These are phyloP conservation scores for Populus nigra DNA, from an alignment of 345 rosid genomes.

Conservation along the genomic window DNA sequence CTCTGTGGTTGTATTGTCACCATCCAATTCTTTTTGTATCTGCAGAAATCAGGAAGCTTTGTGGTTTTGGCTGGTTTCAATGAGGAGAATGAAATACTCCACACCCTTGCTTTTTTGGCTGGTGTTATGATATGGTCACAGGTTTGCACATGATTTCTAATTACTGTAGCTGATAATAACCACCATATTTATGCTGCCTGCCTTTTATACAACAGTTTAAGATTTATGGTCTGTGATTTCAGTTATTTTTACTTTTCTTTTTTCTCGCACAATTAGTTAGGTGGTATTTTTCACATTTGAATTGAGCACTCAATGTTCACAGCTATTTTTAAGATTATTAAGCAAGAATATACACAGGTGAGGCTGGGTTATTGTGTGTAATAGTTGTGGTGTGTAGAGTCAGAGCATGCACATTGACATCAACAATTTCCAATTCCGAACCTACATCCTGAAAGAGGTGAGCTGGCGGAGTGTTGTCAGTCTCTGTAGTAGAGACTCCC, in stretches of 20 bases:
- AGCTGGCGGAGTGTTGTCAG: not conserved
- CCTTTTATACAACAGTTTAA: not conserved
- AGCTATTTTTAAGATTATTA: not conserved
- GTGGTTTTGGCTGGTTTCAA: slow-evolving; percentile 61
- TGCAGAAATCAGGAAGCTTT: slow-evolving; percentile 74
- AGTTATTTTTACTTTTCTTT: not conserved
- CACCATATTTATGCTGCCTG: not conserved
- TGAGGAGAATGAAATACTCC: slow-evolving; percentile 80
- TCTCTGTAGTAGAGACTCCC: not conserved
- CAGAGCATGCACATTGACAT: not conserved
- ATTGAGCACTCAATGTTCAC: not conserved
- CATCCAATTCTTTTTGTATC: slow-evolving; percentile 12
- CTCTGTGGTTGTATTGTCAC: slow-evolving; percentile 12
- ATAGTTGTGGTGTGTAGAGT: not conserved
- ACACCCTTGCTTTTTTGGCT: slow-evolving; percentile 88
- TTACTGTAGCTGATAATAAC: slow-evolving; percentile 1
- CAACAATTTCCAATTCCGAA: not conserved
- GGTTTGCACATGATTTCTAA: slow-evolving; percentile 41
- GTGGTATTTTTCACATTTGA: not conserved
- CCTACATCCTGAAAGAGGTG: not conserved
- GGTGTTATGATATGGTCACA: slow-evolving; percentile 96
- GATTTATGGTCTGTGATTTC: not conserved
- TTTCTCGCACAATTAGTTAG: not conserved
- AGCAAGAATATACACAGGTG: not conserved
- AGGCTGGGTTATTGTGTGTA: not conserved